Conservation (phyloP, 1,139 yeast genomes). For the Kodamaea alishanica region DNA sequence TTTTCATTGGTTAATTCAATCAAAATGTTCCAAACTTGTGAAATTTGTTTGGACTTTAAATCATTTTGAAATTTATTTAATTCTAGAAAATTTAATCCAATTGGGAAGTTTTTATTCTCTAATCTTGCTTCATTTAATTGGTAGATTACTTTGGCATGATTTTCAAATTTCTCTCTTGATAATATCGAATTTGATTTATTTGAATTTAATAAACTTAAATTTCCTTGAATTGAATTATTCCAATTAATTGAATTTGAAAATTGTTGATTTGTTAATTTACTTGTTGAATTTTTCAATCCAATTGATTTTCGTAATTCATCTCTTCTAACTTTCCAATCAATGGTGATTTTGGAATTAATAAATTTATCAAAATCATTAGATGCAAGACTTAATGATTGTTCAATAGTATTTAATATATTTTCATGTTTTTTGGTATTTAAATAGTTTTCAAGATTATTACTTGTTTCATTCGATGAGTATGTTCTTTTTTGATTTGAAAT, state of each 20-base stretch:
- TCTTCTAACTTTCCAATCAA: slow-evolving; percentile 82
- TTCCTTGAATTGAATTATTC: slow-evolving; percentile 37
- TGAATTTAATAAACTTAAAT: slow-evolving; percentile 30
- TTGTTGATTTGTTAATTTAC: slow-evolving; percentile 16
- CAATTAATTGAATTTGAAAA: slow-evolving; percentile 29
- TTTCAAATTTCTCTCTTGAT: slow-evolving; percentile 61
- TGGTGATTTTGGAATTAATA: slow-evolving; percentile 65
- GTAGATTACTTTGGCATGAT: slow-evolving; percentile 67
- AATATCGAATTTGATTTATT: slow-evolving; percentile 15
- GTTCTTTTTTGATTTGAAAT: neutral
- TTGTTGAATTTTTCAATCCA: slow-evolving; percentile 43
- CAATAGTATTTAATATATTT: slow-evolving; percentile 77
- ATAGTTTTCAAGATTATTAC: slow-evolving; percentile 46
- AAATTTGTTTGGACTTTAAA: slow-evolving; percentile 57
- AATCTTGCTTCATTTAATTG: slow-evolving; percentile 69
- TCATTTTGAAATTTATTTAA: slow-evolving; percentile 49
- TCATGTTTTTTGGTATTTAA: slow-evolving; percentile 74
- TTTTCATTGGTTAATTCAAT: slow-evolving; percentile 41
- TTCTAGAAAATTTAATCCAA: slow-evolving; percentile 53
- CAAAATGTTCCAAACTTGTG: slow-evolving; percentile 62
- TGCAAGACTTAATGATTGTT: slow-evolving; percentile 69
- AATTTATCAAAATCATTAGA: slow-evolving; percentile 80
- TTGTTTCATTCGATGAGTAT: neutral
- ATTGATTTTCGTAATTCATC: slow-evolving; percentile 68
- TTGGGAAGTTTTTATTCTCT: slow-evolving; percentile 43